phyloP scores from a whole-genome alignment of 768 basidiomycete genomes.

The Cystobasidium tubakii region DNA sequence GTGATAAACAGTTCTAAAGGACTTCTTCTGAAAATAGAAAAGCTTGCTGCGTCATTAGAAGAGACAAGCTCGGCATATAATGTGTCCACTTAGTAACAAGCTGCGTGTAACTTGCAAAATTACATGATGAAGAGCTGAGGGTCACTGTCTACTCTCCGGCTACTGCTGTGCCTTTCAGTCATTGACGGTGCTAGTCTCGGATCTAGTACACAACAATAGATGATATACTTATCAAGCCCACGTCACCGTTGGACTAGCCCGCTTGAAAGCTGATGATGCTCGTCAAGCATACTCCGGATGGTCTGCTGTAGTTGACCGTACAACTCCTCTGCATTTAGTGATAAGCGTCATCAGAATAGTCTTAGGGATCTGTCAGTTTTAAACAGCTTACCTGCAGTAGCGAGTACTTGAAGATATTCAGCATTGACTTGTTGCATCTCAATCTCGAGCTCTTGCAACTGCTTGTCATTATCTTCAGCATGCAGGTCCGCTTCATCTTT shows the following conservation, averaged over 20 bases:
- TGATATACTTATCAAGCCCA: not conserved
- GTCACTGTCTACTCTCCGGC: no score
- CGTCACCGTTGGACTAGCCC: not conserved
- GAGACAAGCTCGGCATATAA: no score
- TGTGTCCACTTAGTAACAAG: no score
- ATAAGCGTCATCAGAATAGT: not conserved
- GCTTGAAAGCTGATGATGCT: slow-evolving; percentile 29
- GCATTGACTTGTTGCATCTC: slow-evolving; percentile 68
- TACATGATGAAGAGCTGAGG: no score
- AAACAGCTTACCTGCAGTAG: slow-evolving; percentile 64
- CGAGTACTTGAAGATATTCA: slow-evolving; percentile 67
- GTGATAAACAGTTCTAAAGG: not conserved
- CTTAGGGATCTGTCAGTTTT: no score
- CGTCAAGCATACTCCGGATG: slow-evolving; percentile 20
- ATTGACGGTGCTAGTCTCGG: no score
- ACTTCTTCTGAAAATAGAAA: not conserved
- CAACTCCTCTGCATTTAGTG: slow-evolving; percentile 1
- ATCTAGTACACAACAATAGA: not conserved
- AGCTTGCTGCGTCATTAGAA: no score
- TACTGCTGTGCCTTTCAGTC: no score
- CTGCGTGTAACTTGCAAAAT: no score
- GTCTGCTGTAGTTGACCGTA: slow-evolving; percentile 12
- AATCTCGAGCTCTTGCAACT: slow-evolving; percentile 63
- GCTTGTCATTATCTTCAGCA: slow-evolving; percentile 55
- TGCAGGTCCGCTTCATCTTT: not conserved